Evolutionary conservation across 2,329 filamentous ascomycete genomes (phyloP).

Genomic region (Alternaria burnsii): DNA sequence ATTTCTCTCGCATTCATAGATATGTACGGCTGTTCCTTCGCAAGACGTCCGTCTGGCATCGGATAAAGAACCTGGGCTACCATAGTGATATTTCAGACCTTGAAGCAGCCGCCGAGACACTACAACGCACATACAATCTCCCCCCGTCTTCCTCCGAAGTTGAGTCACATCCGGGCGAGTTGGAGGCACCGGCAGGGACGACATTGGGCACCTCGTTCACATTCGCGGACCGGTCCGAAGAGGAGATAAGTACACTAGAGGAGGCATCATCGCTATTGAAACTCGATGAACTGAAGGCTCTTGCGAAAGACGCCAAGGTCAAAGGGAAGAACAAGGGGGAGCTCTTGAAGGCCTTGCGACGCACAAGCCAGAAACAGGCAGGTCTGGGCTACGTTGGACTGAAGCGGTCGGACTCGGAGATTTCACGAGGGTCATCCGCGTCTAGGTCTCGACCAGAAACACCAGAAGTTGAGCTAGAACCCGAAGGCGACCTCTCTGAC

Average conservation of each 20-base stretch:
- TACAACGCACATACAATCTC: constrained; percentile 68
- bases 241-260: constrained; percentile 77
- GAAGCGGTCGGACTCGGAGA: constrained; percentile 69
- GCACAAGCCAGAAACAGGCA: constrained; percentile 75
- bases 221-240: constrained; percentile 82
- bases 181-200: constrained; percentile 57
- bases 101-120: constrained; percentile 67
- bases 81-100: constrained; percentile 83
- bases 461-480: constrained; percentile 48
- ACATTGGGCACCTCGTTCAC: constrained; percentile 67
- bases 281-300: constrained; percentile 84
- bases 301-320: constrained; percentile 87
- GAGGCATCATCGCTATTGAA: constrained; percentile 83
- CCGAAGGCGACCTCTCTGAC: constrained; percentile 45
- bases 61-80: constrained; percentile 78
- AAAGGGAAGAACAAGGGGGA: constrained; percentile 89
- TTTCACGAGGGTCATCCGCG: constrained; percentile 60
- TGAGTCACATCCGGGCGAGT: constrained; percentile 58
- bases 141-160: constrained; percentile 55
- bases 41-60: constrained; percentile 92
- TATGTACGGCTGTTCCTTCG: constrained; percentile 93
- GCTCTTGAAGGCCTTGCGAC: constrained; percentile 75
- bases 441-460: constrained; percentile 42
- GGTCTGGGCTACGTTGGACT: constrained; percentile 76
- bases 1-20: constrained; percentile 54